A percentile compares a stretch with the other conserved stretches of the same genome.
These are phyloP conservation scores for Claviceps paspali DNA, from an alignment of 2,329 filamentous ascomycete species.

Conservation along the genomic window DNA sequence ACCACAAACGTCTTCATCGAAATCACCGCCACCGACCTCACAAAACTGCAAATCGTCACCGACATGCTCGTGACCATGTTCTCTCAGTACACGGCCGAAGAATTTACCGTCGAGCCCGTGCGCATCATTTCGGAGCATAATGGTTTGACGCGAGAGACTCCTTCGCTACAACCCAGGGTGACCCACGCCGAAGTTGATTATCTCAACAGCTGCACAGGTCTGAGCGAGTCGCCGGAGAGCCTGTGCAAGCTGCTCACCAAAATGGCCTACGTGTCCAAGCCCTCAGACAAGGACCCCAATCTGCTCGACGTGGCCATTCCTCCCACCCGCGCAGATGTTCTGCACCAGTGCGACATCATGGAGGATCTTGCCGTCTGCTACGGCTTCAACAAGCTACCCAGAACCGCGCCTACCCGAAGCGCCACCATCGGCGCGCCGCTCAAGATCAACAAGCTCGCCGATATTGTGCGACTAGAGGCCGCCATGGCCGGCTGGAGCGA, in stretches of 20 bases:
- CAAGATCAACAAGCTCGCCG: constrained; percentile 82
- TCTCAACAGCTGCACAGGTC: constrained; percentile 82
- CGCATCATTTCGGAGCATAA: constrained; percentile 90
- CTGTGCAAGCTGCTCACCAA: constrained; percentile 70
- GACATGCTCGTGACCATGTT: constrained; percentile 98
- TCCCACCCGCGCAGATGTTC: constrained; percentile 79
- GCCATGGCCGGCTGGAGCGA: constrained; percentile 95
- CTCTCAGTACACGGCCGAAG: constrained; percentile 73
- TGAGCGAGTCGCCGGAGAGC: constrained; percentile 56
- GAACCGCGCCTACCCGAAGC: constrained; percentile 71
- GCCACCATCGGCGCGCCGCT: constrained; percentile 77
- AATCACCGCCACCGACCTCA: constrained; percentile 88
- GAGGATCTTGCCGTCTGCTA: constrained; percentile 95
- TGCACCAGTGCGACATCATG: constrained; percentile 97
- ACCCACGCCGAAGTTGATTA: constrained; percentile 81
- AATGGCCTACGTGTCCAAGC: constrained; percentile 76
- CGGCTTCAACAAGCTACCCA: constrained; percentile 90
- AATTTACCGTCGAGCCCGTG: constrained; percentile 86
- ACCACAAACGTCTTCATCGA: constrained; percentile 95
- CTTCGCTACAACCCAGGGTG: constrained; percentile 60
- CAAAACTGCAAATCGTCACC: constrained; percentile 89
- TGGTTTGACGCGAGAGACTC: constrained; percentile 62
- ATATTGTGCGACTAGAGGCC: constrained; percentile 77
- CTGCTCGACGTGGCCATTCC: constrained; percentile 72
- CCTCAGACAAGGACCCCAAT: constrained; percentile 52